These are phyloP conservation scores for Colletotrichum sp. DNA, from an alignment of 2,329 filamentous ascomycete genomes.

Conservation along the genomic window DNA sequence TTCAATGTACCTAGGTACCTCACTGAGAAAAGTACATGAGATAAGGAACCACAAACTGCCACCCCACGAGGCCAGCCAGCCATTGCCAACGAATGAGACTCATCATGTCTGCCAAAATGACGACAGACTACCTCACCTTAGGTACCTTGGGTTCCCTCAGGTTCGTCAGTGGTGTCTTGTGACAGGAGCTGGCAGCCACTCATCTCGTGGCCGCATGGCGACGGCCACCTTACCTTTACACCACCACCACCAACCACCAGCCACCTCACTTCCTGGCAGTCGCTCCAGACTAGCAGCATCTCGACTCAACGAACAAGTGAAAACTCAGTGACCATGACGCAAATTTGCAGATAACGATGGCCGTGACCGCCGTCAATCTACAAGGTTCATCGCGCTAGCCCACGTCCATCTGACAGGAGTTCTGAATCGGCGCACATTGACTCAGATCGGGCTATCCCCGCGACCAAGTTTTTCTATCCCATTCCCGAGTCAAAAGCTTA, in stretches of 20 bases:
- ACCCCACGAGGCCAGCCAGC: neutral
- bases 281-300: neutral
- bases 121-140: neutral
- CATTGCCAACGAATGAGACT: neutral
- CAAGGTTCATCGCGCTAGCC: neutral
- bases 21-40: neutral
- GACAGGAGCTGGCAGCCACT: neutral
- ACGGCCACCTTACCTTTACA: neutral
- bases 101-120: neutral
- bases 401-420: neutral
- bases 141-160: neutral
- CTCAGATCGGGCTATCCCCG: neutral
- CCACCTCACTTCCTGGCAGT: neutral
- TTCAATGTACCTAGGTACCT: neutral
- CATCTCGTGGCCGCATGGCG: neutral
- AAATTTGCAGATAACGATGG: neutral
- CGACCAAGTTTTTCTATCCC: neutral
- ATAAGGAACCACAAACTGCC: neutral
- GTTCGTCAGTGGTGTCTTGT: neutral
- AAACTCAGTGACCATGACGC: neutral
- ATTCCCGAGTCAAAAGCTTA: neutral
- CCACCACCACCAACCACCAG: slow-evolving; percentile 10
- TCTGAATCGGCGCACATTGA: neutral
- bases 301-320: neutral
- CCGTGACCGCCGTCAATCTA: neutral